A percentile compares a stretch with the other conserved stretches of the same genome.
Evolutionary conservation across 1,284 basidiomycete genomes (phyloP).

Genomic region (Hypsizygus ulmarius): DNA sequence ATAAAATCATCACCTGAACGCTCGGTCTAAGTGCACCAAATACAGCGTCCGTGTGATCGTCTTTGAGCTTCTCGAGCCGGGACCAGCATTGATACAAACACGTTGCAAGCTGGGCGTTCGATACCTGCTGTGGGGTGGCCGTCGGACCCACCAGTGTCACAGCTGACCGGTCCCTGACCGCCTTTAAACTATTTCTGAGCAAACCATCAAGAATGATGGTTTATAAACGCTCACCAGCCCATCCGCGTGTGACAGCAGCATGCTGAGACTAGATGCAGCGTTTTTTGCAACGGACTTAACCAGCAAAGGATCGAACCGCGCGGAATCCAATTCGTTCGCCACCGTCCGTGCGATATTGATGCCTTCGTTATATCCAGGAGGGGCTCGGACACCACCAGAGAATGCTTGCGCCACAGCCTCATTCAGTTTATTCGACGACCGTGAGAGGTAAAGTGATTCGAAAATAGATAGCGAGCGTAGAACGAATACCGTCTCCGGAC

Average conservation of each 20-base stretch:
- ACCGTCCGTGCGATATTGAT: conserved; percentile 72
- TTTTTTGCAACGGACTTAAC: conserved; percentile 77
- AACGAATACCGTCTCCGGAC: conserved; percentile 87
- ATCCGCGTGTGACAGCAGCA: conserved; percentile 61
- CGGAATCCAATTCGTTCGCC: conserved; percentile 89
- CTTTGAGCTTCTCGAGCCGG: conserved; percentile 65
- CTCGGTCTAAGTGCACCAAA: conserved; percentile 56
- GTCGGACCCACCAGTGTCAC: conserved; percentile 72
- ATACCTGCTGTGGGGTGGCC: conserved; percentile 72
- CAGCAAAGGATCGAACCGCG: conserved; percentile 89
- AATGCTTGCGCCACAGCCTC: conserved; percentile 78
- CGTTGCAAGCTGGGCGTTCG: conserved; percentile 76
- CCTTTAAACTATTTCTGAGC: conserved; percentile 37
- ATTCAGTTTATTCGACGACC: conserved; percentile 78
- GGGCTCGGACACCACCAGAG: conserved; percentile 58
- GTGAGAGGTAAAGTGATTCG: conserved; percentile 82
- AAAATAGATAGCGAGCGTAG: conserved; percentile 80
- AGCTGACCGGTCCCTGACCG: conserved; percentile 75
- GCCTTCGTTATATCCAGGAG: conserved; percentile 77
- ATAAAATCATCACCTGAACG: conserved; percentile 49
- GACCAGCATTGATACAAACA: conserved; percentile 78
- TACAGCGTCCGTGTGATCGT: conserved; percentile 69
- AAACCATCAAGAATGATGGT: neutral
- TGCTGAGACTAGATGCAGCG: conserved; percentile 64
- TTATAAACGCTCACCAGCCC: conserved; percentile 51